Conservation (phyloP, 805 yeast genomes). For the Metschnikowia baotianmanensis region DNA sequence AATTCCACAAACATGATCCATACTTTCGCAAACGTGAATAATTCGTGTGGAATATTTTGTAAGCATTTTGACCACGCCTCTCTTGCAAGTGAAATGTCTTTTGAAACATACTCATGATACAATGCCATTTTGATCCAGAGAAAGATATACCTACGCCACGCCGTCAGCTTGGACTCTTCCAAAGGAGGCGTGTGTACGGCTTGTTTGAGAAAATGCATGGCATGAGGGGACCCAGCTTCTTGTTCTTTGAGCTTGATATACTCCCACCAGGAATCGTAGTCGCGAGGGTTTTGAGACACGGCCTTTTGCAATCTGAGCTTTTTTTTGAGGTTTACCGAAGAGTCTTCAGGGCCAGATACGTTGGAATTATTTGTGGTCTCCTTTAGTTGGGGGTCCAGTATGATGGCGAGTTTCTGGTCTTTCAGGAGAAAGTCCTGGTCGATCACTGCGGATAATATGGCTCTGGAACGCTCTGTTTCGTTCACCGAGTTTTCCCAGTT, state of each 20-base stretch:
- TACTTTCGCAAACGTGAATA: conserved; percentile 64
- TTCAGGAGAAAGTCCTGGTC: conserved; percentile 21
- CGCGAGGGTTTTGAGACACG: conserved; percentile 46
- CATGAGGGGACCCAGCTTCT: conserved; percentile 23
- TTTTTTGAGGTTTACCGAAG: conserved; percentile 44
- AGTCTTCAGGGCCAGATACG: not conserved
- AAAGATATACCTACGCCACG: conserved; percentile 70
- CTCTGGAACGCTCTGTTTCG: conserved; percentile 63
- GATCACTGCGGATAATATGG: conserved; percentile 53
- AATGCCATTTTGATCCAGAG: conserved; percentile 68
- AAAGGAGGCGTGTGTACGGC: conserved; percentile 44
- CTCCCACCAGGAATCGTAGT: conserved; percentile 84
- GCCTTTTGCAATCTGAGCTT: conserved; percentile 51
- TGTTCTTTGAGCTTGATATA: conserved; percentile 54
- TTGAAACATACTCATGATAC: conserved; percentile 52
- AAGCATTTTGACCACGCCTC: conserved; percentile 50
- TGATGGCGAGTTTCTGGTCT: conserved; percentile 19
- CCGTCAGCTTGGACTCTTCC: conserved; percentile 25
- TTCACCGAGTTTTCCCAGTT: conserved; percentile 62
- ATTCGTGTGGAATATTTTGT: conserved; percentile 51
- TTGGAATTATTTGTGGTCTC: conserved; percentile 37
- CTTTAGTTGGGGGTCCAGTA: conserved; percentile 53
- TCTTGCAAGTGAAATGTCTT: conserved; percentile 47
- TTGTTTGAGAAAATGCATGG: conserved; percentile 39
- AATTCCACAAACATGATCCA: conserved; percentile 75